phyloP scores from a whole-genome alignment of 1,284 basidiomycete species.

The Thelephora terrestris region DNA sequence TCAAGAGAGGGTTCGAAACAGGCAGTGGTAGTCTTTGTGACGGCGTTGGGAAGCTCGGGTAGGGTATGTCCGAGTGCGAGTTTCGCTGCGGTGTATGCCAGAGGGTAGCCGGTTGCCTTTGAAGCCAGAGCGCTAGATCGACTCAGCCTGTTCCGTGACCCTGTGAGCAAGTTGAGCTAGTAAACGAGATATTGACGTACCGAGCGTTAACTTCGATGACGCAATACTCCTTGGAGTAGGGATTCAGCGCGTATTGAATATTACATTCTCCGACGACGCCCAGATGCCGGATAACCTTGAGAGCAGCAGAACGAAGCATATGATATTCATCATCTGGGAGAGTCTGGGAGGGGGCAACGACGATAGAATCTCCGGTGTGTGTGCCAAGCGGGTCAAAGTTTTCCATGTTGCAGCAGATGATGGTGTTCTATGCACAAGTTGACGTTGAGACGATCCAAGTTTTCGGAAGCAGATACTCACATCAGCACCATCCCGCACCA shows the following conservation, averaged over 20 bases:
- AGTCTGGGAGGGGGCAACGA: slow-evolving; percentile 97
- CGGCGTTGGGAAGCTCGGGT: slow-evolving; percentile 96
- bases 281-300: slow-evolving; percentile 84
- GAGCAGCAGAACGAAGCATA: slow-evolving; percentile 95
- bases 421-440: slow-evolving; percentile 58
- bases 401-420: slow-evolving; percentile 97
- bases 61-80: slow-evolving; percentile 98
- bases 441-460: slow-evolving; percentile 1
- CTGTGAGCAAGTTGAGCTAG: slow-evolving; percentile 53
- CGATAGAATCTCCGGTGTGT: slow-evolving; percentile 99
- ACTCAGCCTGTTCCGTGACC: slow-evolving; percentile 7
- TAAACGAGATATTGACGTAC: slow-evolving; percentile 16
- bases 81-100: slow-evolving; percentile 99
- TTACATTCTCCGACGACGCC: slow-evolving; percentile 99
- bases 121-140: slow-evolving; percentile 73
- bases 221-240: slow-evolving; percentile 88
- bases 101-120: slow-evolving; percentile 97
- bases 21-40: slow-evolving; percentile 98
- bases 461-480: slow-evolving; percentile 33
- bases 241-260: slow-evolving; percentile 98
- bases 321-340: slow-evolving; percentile 97
- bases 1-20: slow-evolving; percentile 99
- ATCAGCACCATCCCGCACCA: slow-evolving; percentile 94
- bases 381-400: slow-evolving; percentile 99
- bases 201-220: slow-evolving; percentile 98